Evolutionary conservation across 1,284 basidiomycete species (phyloP).

Genomic region (Amylostereum areolatum): DNA sequence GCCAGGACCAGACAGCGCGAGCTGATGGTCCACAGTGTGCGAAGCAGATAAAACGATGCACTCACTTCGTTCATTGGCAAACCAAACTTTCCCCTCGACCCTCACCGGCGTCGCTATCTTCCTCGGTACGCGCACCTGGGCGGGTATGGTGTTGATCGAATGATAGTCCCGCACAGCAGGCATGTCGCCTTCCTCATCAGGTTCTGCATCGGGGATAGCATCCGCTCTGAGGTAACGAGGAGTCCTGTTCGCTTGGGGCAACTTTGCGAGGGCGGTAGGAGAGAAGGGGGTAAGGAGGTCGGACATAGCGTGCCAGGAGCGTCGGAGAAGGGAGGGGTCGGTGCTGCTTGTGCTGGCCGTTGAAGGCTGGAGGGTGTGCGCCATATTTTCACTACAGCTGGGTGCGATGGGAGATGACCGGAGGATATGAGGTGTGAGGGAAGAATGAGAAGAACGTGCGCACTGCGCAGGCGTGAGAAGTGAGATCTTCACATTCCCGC

Average conservation of each 20-base stretch:
- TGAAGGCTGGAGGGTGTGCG: background rate
- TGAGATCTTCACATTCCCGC: too few relatives aligned
- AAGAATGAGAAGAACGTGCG: too few relatives aligned
- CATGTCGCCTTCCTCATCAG: slow-evolving; percentile 43
- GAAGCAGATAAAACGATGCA: slow-evolving; percentile 4
- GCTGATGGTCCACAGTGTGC: background rate
- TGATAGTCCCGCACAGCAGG: slow-evolving; percentile 67
- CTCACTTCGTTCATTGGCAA: slow-evolving; percentile 94
- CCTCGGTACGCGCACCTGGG: slow-evolving; percentile 69
- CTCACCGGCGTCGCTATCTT: slow-evolving; percentile 87
- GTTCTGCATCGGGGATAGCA: slow-evolving; percentile 56
- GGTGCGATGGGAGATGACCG: too few relatives aligned
- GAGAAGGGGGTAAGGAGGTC: slow-evolving; percentile 68
- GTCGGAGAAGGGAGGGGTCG: slow-evolving; percentile 24
- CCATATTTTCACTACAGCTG: background rate
- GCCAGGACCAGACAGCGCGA: background rate
- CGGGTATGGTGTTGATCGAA: slow-evolving; percentile 54
- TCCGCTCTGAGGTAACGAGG: slow-evolving; percentile 63
- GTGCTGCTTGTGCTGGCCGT: background rate
- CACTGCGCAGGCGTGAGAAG: too few relatives aligned
- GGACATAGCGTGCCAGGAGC: slow-evolving; percentile 54
- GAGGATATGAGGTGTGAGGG: too few relatives aligned
- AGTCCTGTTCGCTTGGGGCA: slow-evolving; percentile 48
- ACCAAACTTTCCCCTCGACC: slow-evolving; percentile 98
- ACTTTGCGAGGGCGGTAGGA: slow-evolving; percentile 54